Evolutionary conservation across 345 rosid genomes (phyloP).

Genomic region (Bruguiera gymnorhiza): DNA sequence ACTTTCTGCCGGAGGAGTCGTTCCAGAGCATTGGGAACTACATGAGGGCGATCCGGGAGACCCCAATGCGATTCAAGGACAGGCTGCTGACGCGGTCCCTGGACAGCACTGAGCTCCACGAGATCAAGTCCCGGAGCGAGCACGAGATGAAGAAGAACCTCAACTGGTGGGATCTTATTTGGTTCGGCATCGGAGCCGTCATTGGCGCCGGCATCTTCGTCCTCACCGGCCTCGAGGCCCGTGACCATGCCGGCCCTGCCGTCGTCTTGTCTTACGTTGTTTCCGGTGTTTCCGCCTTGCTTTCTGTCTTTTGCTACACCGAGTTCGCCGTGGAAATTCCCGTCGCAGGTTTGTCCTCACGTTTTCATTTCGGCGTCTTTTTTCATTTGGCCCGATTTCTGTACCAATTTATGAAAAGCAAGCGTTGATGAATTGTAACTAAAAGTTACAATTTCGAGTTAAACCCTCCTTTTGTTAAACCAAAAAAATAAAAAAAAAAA

Average conservation of each 20-base stretch:
- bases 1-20: constrained; percentile 87
- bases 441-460: no score
- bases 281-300: constrained; percentile 88
- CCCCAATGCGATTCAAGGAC: constrained; percentile 56
- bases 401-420: no score
- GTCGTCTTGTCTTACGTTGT: constrained; percentile 77
- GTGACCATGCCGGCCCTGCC: constrained; percentile 61
- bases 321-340: constrained; percentile 98
- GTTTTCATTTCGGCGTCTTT: neutral
- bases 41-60: constrained; percentile 51
- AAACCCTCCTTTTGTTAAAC: no score
- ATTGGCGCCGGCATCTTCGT: constrained; percentile 91
- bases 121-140: constrained; percentile 69
- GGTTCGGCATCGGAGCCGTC: constrained; percentile 94
- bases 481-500: no score
- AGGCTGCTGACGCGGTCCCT: constrained; percentile 58
- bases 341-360: constrained; percentile 55
- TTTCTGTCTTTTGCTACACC: constrained; percentile 91
- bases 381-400: no score
- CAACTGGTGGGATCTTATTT: constrained; percentile 92
- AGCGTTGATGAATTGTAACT: no score
- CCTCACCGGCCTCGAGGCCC: constrained; percentile 72
- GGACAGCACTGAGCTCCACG: constrained; percentile 72
- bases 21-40: constrained; percentile 64
- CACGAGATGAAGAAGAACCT: constrained; percentile 86